Evolutionary conservation across 1,284 basidiomycete species (phyloP), one percentile per base, ranked within the genome.

Genomic region (Boletus subluridellus): DNA sequence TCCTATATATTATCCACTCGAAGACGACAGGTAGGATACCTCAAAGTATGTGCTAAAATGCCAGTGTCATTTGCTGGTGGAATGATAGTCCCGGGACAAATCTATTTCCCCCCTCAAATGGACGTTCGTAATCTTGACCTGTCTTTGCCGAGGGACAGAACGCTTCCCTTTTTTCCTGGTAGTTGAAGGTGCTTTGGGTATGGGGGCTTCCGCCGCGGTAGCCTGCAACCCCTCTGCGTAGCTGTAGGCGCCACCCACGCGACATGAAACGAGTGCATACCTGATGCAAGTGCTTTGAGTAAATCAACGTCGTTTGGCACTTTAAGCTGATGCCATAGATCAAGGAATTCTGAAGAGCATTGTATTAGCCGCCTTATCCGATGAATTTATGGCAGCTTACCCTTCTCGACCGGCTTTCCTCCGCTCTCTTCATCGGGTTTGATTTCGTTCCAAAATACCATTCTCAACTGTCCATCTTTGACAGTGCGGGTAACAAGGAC

Each of bases 371-470:
- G 38, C 28, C 39, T 44, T 4, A 26, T 17, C 24, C 12, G 45
- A 32, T 30, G 32, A 37, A 48, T 32, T 15, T 12, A 14, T 14
- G 48, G 54, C 44, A 26, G 59, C 83, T 57, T 60, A 90, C 93
- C 93, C 77, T 93, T 85, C 74, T 95, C 94, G 10, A 95, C 85
- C 21, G 76, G 72, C 68, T 80, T 80, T 4, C 85, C 87, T 7
- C 85, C 90, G 55, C 73, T 80, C 60, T 86, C 85, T 63, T 91
- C 87, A 28, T 81, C 82, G 0, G 86, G 83, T 64, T 90, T 90
- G 48, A 95, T 82, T 70, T 94, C 92, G 67, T 96, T 95, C 86
- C 89, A 94, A 68, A 94, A 95, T 0, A 95, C 94, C 83, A 92
- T 90, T 61, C 89, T 84, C 71, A 92, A 77, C 66, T 91, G 87